Evolutionary conservation across 2,329 filamentous ascomycete species (phyloP).

Genomic region (Microcyclospora tardicrescens): DNA sequence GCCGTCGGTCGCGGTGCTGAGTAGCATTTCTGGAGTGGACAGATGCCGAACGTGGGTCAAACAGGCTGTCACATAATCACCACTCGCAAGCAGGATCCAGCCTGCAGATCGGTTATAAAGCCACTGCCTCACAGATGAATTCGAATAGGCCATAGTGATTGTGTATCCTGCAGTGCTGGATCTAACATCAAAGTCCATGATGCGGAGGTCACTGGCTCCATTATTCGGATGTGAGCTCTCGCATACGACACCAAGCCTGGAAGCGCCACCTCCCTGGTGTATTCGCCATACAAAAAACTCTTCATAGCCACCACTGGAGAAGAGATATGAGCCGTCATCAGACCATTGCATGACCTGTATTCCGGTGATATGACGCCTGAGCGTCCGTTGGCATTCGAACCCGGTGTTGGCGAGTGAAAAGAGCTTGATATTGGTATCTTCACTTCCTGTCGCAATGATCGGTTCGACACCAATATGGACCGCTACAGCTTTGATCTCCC

Average conservation of each 20-base stretch:
- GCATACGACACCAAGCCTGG: conserved; percentile 37
- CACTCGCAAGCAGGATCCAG: conserved; percentile 26
- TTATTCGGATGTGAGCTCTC: conserved; percentile 38
- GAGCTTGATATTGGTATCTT: conserved; percentile 64
- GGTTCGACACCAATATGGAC: conserved; percentile 25
- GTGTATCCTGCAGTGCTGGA: conserved; percentile 31
- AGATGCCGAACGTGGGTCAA: conserved; percentile 46
- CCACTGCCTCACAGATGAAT: conserved; percentile 57
- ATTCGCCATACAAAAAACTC: conserved; percentile 81
- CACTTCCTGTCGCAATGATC: conserved; percentile 51
- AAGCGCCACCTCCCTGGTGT: conserved; percentile 37
- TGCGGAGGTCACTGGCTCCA: conserved; percentile 55
- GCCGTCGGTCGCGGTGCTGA: conserved; percentile 57
- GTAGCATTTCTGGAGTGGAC: conserved; percentile 9
- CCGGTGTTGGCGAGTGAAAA: conserved; percentile 33
- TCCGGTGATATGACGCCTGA: conserved; percentile 70
- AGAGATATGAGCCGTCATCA: conserved; percentile 49
- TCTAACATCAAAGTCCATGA: conserved; percentile 62
- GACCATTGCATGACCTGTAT: conserved; percentile 74
- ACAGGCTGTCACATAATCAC: conserved; percentile 44
- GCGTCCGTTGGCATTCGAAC: conserved; percentile 45
- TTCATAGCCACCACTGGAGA: conserved; percentile 78
- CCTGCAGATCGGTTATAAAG: conserved; percentile 4
- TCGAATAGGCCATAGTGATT: conserved; percentile 66
- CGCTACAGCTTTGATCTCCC: conserved; percentile 63